phyloP scores from a whole-genome alignment of 441 rosid species.

The Gossypium schwendimanii region DNA sequence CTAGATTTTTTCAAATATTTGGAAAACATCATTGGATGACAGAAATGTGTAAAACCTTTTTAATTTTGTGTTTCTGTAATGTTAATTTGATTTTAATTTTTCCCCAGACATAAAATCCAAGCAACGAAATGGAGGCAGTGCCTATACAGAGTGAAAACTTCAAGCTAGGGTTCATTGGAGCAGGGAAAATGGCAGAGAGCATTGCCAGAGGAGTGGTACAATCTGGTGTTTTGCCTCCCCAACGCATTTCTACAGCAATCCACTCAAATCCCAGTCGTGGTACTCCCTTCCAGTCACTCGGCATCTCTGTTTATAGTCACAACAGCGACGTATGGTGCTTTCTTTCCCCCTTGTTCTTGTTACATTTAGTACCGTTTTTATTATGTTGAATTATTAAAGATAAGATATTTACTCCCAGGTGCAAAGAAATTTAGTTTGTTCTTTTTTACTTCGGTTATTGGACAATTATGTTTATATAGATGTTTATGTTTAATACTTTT shows the following conservation, averaged over 20 bases:
- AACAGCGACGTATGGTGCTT: slow-evolving; percentile 42
- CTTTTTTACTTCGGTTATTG: background rate
- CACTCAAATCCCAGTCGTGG: slow-evolving; percentile 47
- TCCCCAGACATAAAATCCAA: background rate
- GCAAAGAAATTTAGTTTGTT: background rate
- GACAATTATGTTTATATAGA: background rate
- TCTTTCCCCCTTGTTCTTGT: background rate
- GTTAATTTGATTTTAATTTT: too few relatives aligned
- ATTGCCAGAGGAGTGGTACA: slow-evolving; percentile 74
- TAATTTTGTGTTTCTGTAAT: too few relatives aligned
- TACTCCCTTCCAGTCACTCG: slow-evolving; percentile 57
- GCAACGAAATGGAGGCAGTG: slow-evolving; percentile 32
- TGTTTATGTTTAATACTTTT: background rate
- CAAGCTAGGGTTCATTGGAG: slow-evolving; percentile 79
- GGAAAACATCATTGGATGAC: too few relatives aligned
- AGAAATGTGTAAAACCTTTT: too few relatives aligned
- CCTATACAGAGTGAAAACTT: slow-evolving; percentile 49
- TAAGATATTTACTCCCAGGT: background rate
- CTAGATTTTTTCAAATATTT: too few relatives aligned
- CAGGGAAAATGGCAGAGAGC: slow-evolving; percentile 94
- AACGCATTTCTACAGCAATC: slow-evolving; percentile 57
- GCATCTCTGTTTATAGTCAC: slow-evolving; percentile 41
- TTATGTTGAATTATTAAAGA: background rate
- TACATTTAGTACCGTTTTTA: background rate
- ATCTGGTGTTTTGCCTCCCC: slow-evolving; percentile 62